Evolutionary conservation across 805 yeast genomes (phyloP).

Genomic region (Jamesozyma gamospora): DNA sequence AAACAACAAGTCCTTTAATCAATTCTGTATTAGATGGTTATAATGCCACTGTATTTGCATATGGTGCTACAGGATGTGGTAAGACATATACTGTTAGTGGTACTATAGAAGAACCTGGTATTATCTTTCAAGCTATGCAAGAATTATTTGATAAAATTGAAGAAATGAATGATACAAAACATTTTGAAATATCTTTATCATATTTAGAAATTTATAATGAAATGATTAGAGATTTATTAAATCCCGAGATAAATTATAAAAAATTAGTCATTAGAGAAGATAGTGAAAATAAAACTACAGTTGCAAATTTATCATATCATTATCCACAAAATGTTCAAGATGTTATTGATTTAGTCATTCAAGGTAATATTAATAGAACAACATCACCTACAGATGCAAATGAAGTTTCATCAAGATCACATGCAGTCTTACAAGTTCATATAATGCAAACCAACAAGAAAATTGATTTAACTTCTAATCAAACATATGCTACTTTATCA

Average conservation of each 20-base stretch:
- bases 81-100: conserved; percentile 89
- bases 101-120: conserved; percentile 60
- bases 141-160: conserved; percentile 62
- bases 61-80: conserved; percentile 98
- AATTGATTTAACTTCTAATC: conserved; percentile 55
- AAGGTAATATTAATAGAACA: conserved; percentile 69
- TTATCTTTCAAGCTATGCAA: conserved; percentile 66
- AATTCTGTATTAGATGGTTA: conserved; percentile 73
- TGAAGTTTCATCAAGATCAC: conserved; percentile 83
- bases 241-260: conserved; percentile 41
- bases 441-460: conserved; percentile 46
- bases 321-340: conserved; percentile 54
- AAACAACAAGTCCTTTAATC: conserved; percentile 62
- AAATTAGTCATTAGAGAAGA: conserved; percentile 63
- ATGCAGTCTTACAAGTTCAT: conserved; percentile 81
- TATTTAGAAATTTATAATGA: conserved; percentile 90
- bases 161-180: conserved; percentile 41
- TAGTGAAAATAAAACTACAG: conserved; percentile 48
- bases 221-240: conserved; percentile 67
- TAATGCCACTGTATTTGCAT: conserved; percentile 88
- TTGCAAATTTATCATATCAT: conserved; percentile 59
- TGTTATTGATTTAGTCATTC: conserved; percentile 65
- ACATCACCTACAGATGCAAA: conserved; percentile 87
- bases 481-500: conserved; percentile 68
- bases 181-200: conserved; percentile 53